Evolutionary conservation across 306 rosid genomes (phyloP), one percentile per base, ranked within the genome.

Genomic region (Corylus heterophylla): DNA sequence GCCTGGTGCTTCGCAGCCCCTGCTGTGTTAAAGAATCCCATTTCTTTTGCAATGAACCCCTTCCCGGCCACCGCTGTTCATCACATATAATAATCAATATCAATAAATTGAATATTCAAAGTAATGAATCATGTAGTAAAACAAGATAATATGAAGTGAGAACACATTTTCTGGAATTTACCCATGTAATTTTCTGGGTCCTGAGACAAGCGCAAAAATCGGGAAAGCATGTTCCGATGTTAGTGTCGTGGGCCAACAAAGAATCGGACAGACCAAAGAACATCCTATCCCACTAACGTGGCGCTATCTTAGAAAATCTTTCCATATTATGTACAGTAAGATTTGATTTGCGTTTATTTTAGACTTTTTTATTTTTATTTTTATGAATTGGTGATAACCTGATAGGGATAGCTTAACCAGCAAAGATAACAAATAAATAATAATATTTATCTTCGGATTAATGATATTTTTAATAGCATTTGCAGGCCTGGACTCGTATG

Each of bases 1-100:
- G 98, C 98, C 75, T 95, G 98, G 75, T 95, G 98, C 83, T 92
- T 95, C 10, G 71, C 75, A 12, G 98, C 79, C 10, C 98, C 98
- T 9, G 98, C 98, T 1, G 82, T 75, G 95, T 95, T 95, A 48
- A 71, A 4, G 83, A 95, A 95, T 0, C 87, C 89, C 13, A 92
- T 90, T 80, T 89, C 93, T 77, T 72, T 95, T n/a, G 92, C 97
- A 25, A 95, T 89, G 86, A 95, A 92, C 25, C 98, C 98, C 78
- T 68, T 92, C 7, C 98, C 98, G 2, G 76, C 82, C 20, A 87
- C 98, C 62, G 92, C 98, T 95, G 92, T 75, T 62, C 39, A 63
- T 63, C 75, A 66, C 45, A 42, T 39, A 39, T 4, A 39, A 3
- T 39, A 39, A 31, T 31, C 35, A 31, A 31, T 31, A 31, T 2